A percentile compares a stretch with the other conserved stretches of the same genome.
phyloP scores from a whole-genome alignment of 1,284 basidiomycete genomes.

The Puccinia horiana region DNA sequence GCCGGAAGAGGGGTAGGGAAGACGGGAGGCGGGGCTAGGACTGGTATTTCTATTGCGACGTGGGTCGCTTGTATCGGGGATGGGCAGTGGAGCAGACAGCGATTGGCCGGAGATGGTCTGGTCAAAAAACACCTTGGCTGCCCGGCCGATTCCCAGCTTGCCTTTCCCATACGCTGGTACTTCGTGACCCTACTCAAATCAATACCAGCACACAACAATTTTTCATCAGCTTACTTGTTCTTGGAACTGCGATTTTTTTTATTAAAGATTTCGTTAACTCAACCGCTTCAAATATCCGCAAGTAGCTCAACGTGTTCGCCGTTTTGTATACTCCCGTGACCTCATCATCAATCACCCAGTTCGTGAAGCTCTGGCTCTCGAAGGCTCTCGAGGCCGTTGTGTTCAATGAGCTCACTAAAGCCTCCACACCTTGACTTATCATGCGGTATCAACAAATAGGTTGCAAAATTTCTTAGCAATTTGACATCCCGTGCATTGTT shows the following conservation, averaged over 20 bases:
- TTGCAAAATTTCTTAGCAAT: background rate
- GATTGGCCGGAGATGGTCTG: constrained; percentile 14
- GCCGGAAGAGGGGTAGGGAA: background rate
- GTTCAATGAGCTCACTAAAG: constrained; percentile 17
- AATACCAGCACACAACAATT: background rate
- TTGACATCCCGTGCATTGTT: background rate
- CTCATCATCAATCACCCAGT: constrained; percentile 33
- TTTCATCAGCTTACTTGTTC: background rate
- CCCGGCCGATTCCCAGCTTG: constrained; percentile 16
- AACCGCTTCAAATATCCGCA: constrained; percentile 39
- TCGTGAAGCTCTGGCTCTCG: background rate
- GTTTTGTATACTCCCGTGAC: constrained; percentile 26
- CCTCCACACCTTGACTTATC: constrained; percentile 37
- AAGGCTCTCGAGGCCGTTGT: background rate
- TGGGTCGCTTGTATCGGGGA: background rate
- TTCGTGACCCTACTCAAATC: constrained; percentile 30
- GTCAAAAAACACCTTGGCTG: constrained; percentile 34
- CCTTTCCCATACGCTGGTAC: constrained; percentile 44
- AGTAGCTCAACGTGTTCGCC: constrained; percentile 14
- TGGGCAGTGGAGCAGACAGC: background rate
- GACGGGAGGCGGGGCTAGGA: background rate
- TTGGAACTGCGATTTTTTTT: background rate
- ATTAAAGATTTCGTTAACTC: background rate
- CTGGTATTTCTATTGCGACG: background rate
- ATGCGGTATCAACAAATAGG: background rate